Conservation (phyloP, 1,284 basidiomycete species). For the Leucoagaricus sp. region DNA sequence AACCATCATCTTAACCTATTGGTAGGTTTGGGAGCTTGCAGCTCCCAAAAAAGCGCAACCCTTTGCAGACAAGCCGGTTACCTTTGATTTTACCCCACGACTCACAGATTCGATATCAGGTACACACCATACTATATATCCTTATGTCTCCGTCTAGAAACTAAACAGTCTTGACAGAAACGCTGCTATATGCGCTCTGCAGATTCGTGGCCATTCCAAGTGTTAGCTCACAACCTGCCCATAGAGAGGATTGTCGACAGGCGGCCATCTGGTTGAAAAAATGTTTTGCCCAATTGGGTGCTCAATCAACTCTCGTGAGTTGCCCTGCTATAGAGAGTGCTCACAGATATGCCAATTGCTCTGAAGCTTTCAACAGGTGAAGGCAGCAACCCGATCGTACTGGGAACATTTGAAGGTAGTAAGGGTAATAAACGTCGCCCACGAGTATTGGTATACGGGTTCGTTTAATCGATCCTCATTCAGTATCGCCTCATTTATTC, state of each 20-base stretch:
- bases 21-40: slow-evolving; percentile 54
- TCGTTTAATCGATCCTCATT: slow-evolving; percentile 18
- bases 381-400: slow-evolving; percentile 78
- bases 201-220: slow-evolving; percentile 90
- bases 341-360: background rate
- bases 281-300: slow-evolving; percentile 84
- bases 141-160: background rate
- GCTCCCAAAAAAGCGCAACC: slow-evolving; percentile 10
- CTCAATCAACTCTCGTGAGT: slow-evolving; percentile 73
- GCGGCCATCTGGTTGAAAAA: slow-evolving; percentile 90
- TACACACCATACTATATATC: background rate
- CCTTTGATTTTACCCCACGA: background rate
- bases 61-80: background rate
- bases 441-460: slow-evolving; percentile 88
- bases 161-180: slow-evolving; percentile 43
- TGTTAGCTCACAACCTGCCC: slow-evolving; percentile 67
- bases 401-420: slow-evolving; percentile 81
- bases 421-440: slow-evolving; percentile 56
- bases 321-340: no score
- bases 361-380: slow-evolving; percentile 64
- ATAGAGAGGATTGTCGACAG: slow-evolving; percentile 89
- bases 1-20: background rate
- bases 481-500: background rate
- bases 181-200: slow-evolving; percentile 72
- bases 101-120: background rate